Evolutionary conservation across 352 stramenopile species (phyloP).

Genomic region (Globisporangium yorkense): DNA sequence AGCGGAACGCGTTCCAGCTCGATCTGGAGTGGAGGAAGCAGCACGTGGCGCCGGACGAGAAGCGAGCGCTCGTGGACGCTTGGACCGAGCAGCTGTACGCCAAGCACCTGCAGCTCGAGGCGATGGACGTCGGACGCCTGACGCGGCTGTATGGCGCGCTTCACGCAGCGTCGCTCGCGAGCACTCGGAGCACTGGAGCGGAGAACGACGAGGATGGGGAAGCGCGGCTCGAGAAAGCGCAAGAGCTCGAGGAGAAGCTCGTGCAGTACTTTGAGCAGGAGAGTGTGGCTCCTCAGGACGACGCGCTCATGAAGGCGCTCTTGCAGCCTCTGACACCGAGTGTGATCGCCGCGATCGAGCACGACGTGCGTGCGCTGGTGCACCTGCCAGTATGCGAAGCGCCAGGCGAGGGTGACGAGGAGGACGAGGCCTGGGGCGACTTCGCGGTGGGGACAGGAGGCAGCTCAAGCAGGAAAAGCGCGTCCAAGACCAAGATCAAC

Average conservation of each 20-base stretch:
- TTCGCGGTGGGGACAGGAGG: neutral
- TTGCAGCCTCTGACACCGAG: conserved; percentile 43
- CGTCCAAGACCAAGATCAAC: neutral
- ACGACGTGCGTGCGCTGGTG: conserved; percentile 36
- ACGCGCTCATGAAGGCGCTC: conserved; percentile 29
- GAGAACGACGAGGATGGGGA: conserved; percentile 14
- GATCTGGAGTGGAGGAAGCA: conserved; percentile 27
- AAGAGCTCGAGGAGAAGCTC: conserved; percentile 38
- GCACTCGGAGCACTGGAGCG: neutral
- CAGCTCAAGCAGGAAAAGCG: neutral
- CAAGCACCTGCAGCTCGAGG: conserved; percentile 53
- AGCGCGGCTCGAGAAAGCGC: conserved; percentile 23
- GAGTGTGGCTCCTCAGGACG: conserved; percentile 18
- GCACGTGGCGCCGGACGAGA: neutral
- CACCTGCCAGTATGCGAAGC: conserved; percentile 13
- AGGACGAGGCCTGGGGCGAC: conserved; percentile 6
- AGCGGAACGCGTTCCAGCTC: conserved; percentile 42
- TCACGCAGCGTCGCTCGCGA: conserved; percentile 24
- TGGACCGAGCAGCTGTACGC: conserved; percentile 48
- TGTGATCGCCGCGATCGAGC: conserved; percentile 50
- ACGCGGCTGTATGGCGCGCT: conserved; percentile 53
- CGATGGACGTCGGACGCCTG: conserved; percentile 50
- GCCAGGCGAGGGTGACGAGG: conserved; percentile 12
- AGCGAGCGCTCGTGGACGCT: conserved; percentile 14
- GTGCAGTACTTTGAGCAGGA: conserved; percentile 65